Evolutionary conservation across 257 asterid species (phyloP).

Genomic region (Scutellaria galericulata): DNA sequence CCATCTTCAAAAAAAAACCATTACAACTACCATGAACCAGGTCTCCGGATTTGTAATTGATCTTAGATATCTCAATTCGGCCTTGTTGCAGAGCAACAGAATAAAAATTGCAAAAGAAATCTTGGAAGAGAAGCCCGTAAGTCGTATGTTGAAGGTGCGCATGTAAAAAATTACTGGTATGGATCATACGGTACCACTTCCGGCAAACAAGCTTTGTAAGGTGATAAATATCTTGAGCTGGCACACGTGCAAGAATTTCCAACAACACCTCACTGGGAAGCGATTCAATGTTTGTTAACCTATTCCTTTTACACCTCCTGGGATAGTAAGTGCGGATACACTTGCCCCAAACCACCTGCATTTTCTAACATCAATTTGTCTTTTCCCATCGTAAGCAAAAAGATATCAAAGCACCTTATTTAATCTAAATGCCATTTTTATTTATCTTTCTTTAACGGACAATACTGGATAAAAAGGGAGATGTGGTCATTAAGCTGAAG

Average conservation of each 20-base stretch:
- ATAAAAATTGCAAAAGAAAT: no score
- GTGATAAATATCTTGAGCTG: not conserved
- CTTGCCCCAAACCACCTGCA: not conserved
- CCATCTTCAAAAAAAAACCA: not conserved
- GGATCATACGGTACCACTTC: constrained; percentile 4
- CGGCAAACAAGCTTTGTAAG: not conserved
- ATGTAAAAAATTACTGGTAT: not conserved
- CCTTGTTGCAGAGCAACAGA: no score
- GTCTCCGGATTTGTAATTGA: not conserved
- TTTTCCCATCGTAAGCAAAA: not conserved
- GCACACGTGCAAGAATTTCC: not conserved
- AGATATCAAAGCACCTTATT: not conserved
- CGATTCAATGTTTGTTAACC: not conserved
- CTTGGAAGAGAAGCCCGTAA: constrained; percentile 9
- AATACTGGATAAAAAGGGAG: not conserved
- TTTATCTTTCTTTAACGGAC: not conserved
- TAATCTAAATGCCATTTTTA: not conserved
- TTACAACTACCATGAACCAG: not conserved
- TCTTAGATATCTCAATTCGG: no score
- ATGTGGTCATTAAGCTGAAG: no score
- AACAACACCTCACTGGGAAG: not conserved
- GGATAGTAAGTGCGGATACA: not conserved
- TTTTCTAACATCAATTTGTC: not conserved
- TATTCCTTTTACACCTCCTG: not conserved
- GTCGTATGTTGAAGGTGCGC: not conserved